These are phyloP conservation scores for Lotus japonicus DNA, from an alignment of 306 rosid species.

Conservation along the genomic window DNA sequence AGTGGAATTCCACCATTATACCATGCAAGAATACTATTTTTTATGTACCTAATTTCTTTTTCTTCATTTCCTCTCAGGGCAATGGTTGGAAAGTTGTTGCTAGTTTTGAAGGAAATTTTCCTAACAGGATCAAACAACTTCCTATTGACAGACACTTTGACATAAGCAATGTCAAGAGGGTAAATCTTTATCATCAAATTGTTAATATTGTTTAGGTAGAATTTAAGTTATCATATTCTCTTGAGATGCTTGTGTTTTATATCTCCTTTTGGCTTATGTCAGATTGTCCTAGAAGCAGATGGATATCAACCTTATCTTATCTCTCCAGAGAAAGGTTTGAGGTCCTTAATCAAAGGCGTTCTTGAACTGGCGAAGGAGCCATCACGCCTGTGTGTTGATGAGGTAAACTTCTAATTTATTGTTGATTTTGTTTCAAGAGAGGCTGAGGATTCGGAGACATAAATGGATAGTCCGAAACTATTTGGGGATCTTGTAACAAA, in stretches of 20 bases:
- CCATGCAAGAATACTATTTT: background rate
- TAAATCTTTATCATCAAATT: slow-evolving; percentile 23
- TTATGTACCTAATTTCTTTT: slow-evolving; percentile 8
- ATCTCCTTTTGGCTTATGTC: slow-evolving; percentile 14
- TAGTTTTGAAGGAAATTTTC: slow-evolving; percentile 96
- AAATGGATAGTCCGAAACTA: slow-evolving; percentile 1
- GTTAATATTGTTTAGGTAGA: background rate
- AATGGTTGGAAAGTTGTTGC: slow-evolving; percentile 98
- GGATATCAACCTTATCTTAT: slow-evolving; percentile 99
- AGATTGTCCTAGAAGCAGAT: slow-evolving; percentile 99
- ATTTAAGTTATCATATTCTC: slow-evolving; percentile 7
- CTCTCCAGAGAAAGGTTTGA: slow-evolving; percentile 97
- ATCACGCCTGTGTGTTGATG: slow-evolving; percentile 91
- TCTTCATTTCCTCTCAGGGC: slow-evolving; percentile 53
- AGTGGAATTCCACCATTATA: background rate
- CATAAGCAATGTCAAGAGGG: slow-evolving; percentile 93
- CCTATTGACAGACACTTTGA: slow-evolving; percentile 97
- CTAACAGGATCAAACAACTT: slow-evolving; percentile 87
- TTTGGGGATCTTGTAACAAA: background rate
- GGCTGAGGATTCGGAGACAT: slow-evolving; percentile 10
- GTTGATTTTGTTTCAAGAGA: background rate
- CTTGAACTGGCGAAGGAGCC: slow-evolving; percentile 98
- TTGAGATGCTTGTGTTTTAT: slow-evolving; percentile 13
- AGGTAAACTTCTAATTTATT: slow-evolving; percentile 49
- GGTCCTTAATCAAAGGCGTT: slow-evolving; percentile 94